Evolutionary conservation across 1,284 basidiomycete species (phyloP).

Genomic region (Laetiporus sulphureus): DNA sequence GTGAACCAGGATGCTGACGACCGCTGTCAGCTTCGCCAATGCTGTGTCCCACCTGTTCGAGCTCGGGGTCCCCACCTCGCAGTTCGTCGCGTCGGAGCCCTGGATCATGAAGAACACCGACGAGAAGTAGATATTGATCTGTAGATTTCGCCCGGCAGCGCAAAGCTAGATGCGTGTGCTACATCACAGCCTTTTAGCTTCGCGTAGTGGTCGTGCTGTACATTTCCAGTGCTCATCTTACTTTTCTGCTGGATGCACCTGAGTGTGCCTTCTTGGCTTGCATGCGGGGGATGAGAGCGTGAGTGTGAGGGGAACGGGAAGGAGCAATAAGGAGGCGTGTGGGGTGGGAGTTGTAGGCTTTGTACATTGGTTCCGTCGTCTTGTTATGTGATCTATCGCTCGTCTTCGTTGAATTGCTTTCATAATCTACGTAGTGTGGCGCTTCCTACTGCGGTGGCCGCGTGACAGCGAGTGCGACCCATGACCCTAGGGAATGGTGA

Average conservation of each 20-base stretch:
- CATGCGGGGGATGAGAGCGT: not conserved
- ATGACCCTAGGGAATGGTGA: too few species aligned
- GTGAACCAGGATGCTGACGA: constrained; percentile 7
- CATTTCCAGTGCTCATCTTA: not conserved
- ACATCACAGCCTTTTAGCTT: not conserved
- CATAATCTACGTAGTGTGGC: not conserved
- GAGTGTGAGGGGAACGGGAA: not conserved
- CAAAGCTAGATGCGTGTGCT: constrained; percentile 3
- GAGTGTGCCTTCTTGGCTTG: not conserved
- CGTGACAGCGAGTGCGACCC: too few species aligned
- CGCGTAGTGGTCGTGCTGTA: constrained; percentile 3
- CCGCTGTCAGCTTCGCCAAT: constrained; percentile 65
- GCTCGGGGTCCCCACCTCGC: constrained; percentile 79
- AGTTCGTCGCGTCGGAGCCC: constrained; percentile 64
- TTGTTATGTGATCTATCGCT: not conserved
- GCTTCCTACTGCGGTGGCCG: too few species aligned
- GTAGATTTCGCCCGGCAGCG: not conserved
- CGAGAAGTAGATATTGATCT: constrained; percentile 40
- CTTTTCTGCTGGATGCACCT: not conserved
- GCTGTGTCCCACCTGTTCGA: constrained; percentile 78
- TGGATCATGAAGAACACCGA: constrained; percentile 66
- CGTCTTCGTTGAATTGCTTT: not conserved
- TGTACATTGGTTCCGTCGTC: not conserved
- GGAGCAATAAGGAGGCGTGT: not conserved
- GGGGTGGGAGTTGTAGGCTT: not conserved